phyloP scores from a whole-genome alignment of 2,329 filamentous ascomycete species.

The Claviceps pazoutovae region DNA sequence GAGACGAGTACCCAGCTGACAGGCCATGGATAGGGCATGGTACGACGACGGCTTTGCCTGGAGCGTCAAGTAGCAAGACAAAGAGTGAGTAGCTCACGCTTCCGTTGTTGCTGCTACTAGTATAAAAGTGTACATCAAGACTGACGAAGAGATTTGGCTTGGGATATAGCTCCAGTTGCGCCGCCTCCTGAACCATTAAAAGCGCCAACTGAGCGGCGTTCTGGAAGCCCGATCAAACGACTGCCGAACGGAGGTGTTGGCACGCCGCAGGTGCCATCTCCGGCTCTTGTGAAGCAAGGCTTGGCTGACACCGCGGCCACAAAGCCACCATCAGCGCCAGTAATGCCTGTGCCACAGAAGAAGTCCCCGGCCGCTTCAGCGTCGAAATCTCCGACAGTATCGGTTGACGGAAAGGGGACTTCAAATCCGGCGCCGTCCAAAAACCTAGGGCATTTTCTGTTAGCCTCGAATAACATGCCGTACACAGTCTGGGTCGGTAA shows the following conservation, averaged over 20 bases:
- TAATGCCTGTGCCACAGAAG: neutral
- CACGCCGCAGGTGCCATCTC: neutral
- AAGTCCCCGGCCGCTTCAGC: neutral
- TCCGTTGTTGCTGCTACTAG: neutral
- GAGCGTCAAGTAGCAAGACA: neutral
- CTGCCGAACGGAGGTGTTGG: neutral
- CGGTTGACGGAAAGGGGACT: neutral
- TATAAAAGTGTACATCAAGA: neutral
- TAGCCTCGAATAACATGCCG: constrained; percentile 1
- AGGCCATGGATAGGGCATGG: neutral
- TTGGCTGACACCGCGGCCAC: neutral
- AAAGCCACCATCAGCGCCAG: neutral
- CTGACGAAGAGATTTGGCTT: neutral
- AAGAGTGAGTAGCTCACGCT: neutral
- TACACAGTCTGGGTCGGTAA: constrained; percentile 1
- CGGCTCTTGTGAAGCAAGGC: neutral
- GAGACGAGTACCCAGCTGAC: neutral
- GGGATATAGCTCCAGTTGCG: constrained; percentile 1
- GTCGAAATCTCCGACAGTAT: neutral
- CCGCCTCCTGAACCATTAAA: neutral
- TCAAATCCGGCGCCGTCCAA: neutral
- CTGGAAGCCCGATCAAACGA: neutral
- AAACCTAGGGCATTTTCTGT: neutral
- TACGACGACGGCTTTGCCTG: neutral
- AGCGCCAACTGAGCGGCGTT: neutral